phyloP scores from a whole-genome alignment of 345 rosid genomes.

The Populus deltoides region DNA sequence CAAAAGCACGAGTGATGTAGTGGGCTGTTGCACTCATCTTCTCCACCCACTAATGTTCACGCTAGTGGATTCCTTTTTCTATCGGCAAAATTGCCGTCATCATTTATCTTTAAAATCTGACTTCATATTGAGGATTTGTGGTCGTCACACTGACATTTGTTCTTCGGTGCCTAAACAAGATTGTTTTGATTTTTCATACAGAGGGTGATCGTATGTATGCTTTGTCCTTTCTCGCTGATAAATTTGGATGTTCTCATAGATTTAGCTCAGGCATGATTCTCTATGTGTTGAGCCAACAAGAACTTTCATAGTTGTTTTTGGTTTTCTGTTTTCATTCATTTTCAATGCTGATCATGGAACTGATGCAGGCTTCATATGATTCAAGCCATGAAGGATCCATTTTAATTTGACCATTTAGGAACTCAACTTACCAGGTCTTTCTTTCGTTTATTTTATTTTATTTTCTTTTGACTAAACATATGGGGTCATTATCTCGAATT shows the following conservation, averaged over 20 bases:
- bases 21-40: slow-evolving; percentile 22
- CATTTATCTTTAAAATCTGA: slow-evolving; percentile 1
- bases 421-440: background rate
- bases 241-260: background rate
- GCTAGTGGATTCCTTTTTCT: slow-evolving; percentile 14
- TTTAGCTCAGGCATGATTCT: background rate
- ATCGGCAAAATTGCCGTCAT: background rate
- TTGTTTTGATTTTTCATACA: background rate
- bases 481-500: background rate
- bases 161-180: background rate
- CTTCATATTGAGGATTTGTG: background rate
- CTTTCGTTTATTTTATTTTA: no score
- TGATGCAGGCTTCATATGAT: background rate
- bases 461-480: no score
- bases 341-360: background rate
- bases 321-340: background rate
- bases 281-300: background rate
- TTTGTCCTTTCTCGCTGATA: background rate
- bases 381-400: background rate
- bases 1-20: slow-evolving; percentile 1
- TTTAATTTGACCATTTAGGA: background rate
- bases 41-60: slow-evolving; percentile 11
- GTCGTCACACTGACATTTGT: background rate
- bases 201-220: background rate
- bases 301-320: background rate